Evolutionary conservation across 1,284 basidiomycete species (phyloP).

Genomic region (Cutaneotrichosporon sp.): DNA sequence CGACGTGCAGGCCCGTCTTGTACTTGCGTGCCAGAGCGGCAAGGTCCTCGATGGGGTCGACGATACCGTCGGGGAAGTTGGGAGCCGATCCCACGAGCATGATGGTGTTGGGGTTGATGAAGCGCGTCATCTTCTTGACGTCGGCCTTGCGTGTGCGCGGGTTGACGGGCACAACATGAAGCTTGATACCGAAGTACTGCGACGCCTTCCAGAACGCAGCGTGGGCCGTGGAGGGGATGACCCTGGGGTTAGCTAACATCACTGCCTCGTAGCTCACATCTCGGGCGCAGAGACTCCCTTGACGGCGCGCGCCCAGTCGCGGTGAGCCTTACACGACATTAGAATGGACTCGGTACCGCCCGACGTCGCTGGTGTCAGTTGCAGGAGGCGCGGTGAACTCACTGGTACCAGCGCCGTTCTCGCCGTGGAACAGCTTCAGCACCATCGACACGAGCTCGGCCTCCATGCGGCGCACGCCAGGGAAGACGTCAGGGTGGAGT

Average conservation of each 20-base stretch:
- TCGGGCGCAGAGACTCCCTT: constrained; percentile 91
- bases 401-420: constrained; percentile 78
- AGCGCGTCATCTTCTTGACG: constrained; percentile 72
- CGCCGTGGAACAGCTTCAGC: constrained; percentile 79
- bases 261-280: constrained; percentile 61
- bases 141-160: constrained; percentile 75
- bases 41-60: constrained; percentile 83
- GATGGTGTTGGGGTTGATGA: constrained; percentile 60
- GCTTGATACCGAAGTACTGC: constrained; percentile 86
- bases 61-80: constrained; percentile 87
- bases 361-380: constrained; percentile 62
- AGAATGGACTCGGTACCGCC: constrained; percentile 94
- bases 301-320: constrained; percentile 82
- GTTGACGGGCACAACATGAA: constrained; percentile 86
- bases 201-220: constrained; percentile 94
- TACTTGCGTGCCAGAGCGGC: constrained; percentile 71
- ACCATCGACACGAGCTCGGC: constrained; percentile 95
- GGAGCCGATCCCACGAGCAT: constrained; percentile 85
- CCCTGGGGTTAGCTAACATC: constrained; percentile 51
- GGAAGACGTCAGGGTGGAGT: constrained; percentile 93
- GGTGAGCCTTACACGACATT: constrained; percentile 83
- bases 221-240: constrained; percentile 82
- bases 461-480: constrained; percentile 91
- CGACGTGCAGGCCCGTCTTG: constrained; percentile 86
- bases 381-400: constrained; percentile 9